Conservation (phyloP, 768 basidiomycete genomes). For the Mycena sanguinolenta region DNA sequence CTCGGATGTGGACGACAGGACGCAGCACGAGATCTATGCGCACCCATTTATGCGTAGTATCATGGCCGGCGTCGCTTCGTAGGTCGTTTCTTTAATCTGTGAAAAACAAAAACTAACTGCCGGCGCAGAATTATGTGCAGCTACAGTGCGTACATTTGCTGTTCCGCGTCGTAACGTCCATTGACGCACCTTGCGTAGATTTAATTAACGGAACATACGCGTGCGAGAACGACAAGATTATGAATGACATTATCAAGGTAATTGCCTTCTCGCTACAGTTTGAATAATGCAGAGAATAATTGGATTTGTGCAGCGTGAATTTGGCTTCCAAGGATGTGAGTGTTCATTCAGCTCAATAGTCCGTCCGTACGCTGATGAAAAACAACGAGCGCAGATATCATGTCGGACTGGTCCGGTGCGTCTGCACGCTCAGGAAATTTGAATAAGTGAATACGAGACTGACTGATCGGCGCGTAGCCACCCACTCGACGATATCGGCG, state of each 20-base stretch:
- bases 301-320: slow-evolving; percentile 60
- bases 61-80: slow-evolving; percentile 75
- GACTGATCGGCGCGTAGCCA: slow-evolving; percentile 43
- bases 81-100: too few relatives aligned
- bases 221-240: slow-evolving; percentile 77
- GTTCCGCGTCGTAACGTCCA: background rate
- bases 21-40: slow-evolving; percentile 81
- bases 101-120: background rate
- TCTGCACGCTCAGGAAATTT: background rate
- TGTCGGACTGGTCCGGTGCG: slow-evolving; percentile 81
- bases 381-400: slow-evolving; percentile 64
- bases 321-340: slow-evolving; percentile 82
- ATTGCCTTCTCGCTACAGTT: background rate
- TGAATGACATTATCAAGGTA: slow-evolving; percentile 80
- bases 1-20: slow-evolving; percentile 85
- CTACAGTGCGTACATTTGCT: slow-evolving; percentile 27
- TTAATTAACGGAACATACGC: slow-evolving; percentile 79
- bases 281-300: background rate
- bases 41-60: slow-evolving; percentile 79
- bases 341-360: slow-evolving; percentile 16
- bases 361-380: background rate
- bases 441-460: background rate
- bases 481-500: slow-evolving; percentile 71
- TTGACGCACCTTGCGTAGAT: slow-evolving; percentile 56
- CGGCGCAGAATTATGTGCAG: slow-evolving; percentile 26